Base-by-base conservation (phyloP, 2,329 filamentous ascomycete species). In the Aspergillus brunneoviolaceus region DNA sequence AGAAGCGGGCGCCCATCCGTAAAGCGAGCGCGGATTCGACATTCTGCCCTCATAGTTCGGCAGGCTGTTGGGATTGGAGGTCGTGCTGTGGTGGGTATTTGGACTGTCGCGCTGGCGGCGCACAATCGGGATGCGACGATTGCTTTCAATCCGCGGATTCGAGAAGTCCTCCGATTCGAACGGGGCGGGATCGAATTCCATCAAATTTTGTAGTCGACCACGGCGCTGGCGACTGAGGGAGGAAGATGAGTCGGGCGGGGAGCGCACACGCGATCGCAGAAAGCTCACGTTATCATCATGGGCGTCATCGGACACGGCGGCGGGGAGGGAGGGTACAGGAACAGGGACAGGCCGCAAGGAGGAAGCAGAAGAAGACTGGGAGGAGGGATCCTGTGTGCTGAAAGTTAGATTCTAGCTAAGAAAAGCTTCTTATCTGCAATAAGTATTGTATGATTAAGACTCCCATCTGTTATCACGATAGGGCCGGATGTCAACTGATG, bases 1-100 rank as follows among this genome's bases (percentile, higher is more conserved):
- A 35, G 76, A 74, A 9, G 78, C 78, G 10, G 84, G 84, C 35
- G 84, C 83, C 85, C 85, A 87, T 70, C 86, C 84, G 72, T 87
- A 87, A 49, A 87, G 74, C 57, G 77, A 81, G 66, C 85, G 83
- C 62, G 80, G 73, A 65, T 79, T 80, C 19, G 84, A 82, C 9
- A 82, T 77, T 53, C 81, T 80, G 63, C 83, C 79, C 60, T 84
- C 81, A 66, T 87, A 87, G 49, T 82, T 80, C 35, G 81, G 73
- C 57, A 80, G 74, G 53, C 75, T 77, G 63, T 79, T 75, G 33
- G 42, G 53, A 33, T 60, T 57, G 27, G 49, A 54, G 48, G 25
- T 75, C 50, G 74, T 76, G 64, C 79, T 49, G 31, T n/a, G 55
- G 23, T 55, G 75, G 53, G 74, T 76, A 63, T 78, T 74, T 35